phyloP scores from a whole-genome alignment of 1,284 basidiomycete species.

The Macrocybe sp. region DNA sequence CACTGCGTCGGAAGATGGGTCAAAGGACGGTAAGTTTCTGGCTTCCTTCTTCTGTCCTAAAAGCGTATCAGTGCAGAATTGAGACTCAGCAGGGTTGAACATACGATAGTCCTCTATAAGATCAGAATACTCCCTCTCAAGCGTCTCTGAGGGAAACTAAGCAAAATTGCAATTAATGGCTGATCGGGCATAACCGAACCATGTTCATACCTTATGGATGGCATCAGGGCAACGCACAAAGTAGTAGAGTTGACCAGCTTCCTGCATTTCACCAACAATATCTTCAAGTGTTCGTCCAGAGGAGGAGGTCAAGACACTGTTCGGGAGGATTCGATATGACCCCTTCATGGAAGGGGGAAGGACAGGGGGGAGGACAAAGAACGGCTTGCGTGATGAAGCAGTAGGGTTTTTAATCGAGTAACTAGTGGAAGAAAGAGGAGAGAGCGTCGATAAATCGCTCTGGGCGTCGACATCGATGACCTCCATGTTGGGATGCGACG shows the following conservation, averaged over 20 bases:
- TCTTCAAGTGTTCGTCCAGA: conserved; percentile 34
- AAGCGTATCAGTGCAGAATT: conserved; percentile 5
- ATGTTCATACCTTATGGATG: conserved; percentile 49
- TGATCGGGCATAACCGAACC: conserved; percentile 12
- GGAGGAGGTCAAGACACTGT: no score
- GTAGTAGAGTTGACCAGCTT: conserved; percentile 41
- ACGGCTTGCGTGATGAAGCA: conserved; percentile 9
- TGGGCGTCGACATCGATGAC: not conserved
- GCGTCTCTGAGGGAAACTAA: conserved; percentile 36
- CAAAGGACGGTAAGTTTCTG: conserved; percentile 44
- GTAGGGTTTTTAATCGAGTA: not conserved
- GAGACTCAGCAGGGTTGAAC: conserved; percentile 14
- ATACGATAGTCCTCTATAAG: conserved; percentile 56
- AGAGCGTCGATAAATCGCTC: not conserved
- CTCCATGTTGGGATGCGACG: not conserved
- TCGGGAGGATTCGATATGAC: no score
- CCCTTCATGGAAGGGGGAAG: conserved; percentile 33
- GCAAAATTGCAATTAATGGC: conserved; percentile 18
- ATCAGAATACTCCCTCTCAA: conserved; percentile 35
- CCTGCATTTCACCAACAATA: conserved; percentile 53
- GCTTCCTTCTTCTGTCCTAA: conserved; percentile 39
- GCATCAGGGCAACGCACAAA: conserved; percentile 55
- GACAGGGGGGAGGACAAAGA: conserved; percentile 28
- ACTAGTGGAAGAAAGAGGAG: not conserved
- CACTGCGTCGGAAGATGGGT: conserved; percentile 55